A percentile compares a stretch with the other conserved stretches of the same genome.
Conservation (phyloP, 345 rosid species). For the Eucalyptus microcorys region DNA sequence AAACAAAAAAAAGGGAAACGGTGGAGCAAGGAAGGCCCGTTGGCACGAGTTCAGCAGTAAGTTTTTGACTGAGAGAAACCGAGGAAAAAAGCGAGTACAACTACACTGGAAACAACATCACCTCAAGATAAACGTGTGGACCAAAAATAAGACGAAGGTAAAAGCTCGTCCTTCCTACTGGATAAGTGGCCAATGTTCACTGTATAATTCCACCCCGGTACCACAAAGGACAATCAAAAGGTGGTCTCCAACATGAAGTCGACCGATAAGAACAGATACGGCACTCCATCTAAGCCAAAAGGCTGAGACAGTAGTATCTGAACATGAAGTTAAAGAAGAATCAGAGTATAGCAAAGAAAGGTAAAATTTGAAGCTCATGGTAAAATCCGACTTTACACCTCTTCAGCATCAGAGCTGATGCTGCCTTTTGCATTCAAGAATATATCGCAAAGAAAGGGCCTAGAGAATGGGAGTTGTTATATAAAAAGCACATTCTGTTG, state of each 20-base stretch:
- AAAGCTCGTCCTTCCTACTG: background rate
- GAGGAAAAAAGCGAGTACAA: background rate
- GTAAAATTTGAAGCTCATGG: background rate
- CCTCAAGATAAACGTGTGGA: background rate
- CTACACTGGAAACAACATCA: background rate
- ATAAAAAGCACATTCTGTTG: background rate
- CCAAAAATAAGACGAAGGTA: background rate
- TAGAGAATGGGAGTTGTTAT: background rate
- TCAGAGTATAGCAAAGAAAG: background rate
- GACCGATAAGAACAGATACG: background rate
- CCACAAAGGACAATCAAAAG: background rate
- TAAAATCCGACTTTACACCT: background rate
- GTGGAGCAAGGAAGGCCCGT: background rate
- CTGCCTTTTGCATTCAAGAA: background rate
- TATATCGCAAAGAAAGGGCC: background rate
- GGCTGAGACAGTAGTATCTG: background rate
- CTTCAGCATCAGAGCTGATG: background rate
- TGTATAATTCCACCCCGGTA: background rate
- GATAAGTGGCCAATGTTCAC: background rate
- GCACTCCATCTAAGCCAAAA: background rate
- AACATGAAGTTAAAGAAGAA: background rate
- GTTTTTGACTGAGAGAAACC: background rate
- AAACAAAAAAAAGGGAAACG: background rate
- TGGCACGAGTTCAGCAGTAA: background rate
- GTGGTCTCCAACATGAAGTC: background rate